Evolutionary conservation across 164 flowering plant species (phyloP).

Genomic region (Stephania cephalantha): DNA sequence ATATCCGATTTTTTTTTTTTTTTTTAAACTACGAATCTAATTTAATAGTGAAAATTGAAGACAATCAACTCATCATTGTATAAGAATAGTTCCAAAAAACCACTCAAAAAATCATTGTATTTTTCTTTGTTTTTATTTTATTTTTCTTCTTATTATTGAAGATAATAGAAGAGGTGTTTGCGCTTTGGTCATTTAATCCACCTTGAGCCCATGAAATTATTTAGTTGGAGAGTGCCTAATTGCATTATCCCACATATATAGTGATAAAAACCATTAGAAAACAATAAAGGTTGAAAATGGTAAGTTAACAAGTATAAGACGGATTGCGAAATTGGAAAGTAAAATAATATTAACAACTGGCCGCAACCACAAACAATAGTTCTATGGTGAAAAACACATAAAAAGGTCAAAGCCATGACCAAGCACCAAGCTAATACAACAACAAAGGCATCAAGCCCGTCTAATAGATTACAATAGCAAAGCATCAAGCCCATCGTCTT

Average conservation of each 20-base stretch:
- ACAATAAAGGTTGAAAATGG: background rate
- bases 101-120: background rate
- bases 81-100: background rate
- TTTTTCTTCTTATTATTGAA: too few relatives aligned
- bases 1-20: too few relatives aligned
- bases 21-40: too few relatives aligned
- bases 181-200: too few relatives aligned
- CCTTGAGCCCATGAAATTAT: too few relatives aligned
- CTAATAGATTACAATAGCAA: background rate
- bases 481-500: too few relatives aligned
- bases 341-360: background rate
- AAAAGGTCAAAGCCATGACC: background rate
- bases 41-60: background rate
- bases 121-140: background rate
- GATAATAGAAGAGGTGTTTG: background rate
- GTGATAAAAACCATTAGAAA: background rate
- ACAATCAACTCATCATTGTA: background rate
- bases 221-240: too few relatives aligned
- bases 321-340: background rate
- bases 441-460: too few relatives aligned
- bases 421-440: background rate
- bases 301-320: background rate
- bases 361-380: background rate
- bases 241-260: background rate
- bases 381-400: background rate